Base-by-base conservation (phyloP, 805 yeast genomes). In the Vanderwaltozyma polyspora region DNA sequence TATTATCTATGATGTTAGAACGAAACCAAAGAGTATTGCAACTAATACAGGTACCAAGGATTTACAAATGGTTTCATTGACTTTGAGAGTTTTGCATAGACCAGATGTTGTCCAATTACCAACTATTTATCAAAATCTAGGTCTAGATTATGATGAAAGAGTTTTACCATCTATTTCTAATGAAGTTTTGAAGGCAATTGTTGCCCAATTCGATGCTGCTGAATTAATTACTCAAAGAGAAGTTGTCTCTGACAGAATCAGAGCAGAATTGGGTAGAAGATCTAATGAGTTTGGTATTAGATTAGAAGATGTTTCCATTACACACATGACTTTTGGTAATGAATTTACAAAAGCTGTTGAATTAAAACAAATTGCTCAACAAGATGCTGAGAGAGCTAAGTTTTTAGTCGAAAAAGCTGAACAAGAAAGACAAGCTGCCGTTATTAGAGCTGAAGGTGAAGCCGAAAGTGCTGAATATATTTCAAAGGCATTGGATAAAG, bases 281-380 rank as follows among this genome's bases (percentile, higher is more conserved):
- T 94, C 96, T 11, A 59, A 61, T 39, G 96, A 91, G 62, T 91
- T 91, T 66, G 74, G 81, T 62, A 87, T 91, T 55, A 80, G 72
- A 55, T 72, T 91, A 47, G 98, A 91, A 62, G 98, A 91, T 62
- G 98, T 91, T 34, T 83, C 95, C 18, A 91, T 91, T 46, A 91
- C 98, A 12, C 98, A 91, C 63, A 79, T 91, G 84, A 84, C 96
- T 1, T 91, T 91, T 59, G 97, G 98, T 35, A 73, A 71, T 44
- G 98, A 91, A 57, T 91, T 91, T 67, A 91, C 98, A 35, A 87
- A 83, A 62, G 97, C 98, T 23, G 98, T 91, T 40, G 98, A 91
- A 65, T 94, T 84, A 65, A 91, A 91, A 60, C 97, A 91, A 64
- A 93, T 91, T 63, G 98, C 98, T 22, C 98, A 91, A 66, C 98